Evolutionary conservation across 352 stramenopile species (phyloP).

Genomic region (Phytophthora meadii): DNA sequence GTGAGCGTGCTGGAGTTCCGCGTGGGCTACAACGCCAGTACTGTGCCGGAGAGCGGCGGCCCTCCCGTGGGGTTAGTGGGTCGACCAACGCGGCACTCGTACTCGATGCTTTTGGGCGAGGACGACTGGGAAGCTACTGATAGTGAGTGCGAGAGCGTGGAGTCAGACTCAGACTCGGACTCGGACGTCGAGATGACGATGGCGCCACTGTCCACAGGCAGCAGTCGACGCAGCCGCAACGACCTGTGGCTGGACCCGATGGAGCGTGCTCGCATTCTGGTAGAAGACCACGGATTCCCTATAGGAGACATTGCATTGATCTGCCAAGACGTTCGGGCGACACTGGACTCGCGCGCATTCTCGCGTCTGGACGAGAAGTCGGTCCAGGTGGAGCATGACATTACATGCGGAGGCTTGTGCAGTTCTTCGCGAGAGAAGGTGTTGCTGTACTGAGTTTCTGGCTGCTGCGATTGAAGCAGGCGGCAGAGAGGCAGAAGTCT

Average conservation of each 20-base stretch:
- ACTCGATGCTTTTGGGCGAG: constrained; percentile 31
- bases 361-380: constrained; percentile 42
- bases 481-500: neutral
- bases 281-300: constrained; percentile 39
- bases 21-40: constrained; percentile 58
- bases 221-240: constrained; percentile 24
- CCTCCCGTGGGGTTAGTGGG: constrained; percentile 61
- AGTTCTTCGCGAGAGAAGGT: constrained; percentile 36
- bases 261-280: constrained; percentile 51
- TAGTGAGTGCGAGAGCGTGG: constrained; percentile 33
- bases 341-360: constrained; percentile 45
- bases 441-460: constrained; percentile 31
- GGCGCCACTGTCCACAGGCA: constrained; percentile 1
- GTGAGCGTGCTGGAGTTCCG: constrained; percentile 59
- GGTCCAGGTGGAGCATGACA: neutral
- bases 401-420: neutral
- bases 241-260: constrained; percentile 61
- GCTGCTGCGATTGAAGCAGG: constrained; percentile 4
- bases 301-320: constrained; percentile 57
- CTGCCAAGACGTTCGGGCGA: constrained; percentile 51
- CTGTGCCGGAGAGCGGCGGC: constrained; percentile 51
- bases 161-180: constrained; percentile 35
- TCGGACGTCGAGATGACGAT: constrained; percentile 15
- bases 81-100: constrained; percentile 39
- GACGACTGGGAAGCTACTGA: constrained; percentile 28